phyloP scores from a whole-genome alignment of 2,329 filamentous ascomycete genomes.

The Colletotrichum scovillei region DNA sequence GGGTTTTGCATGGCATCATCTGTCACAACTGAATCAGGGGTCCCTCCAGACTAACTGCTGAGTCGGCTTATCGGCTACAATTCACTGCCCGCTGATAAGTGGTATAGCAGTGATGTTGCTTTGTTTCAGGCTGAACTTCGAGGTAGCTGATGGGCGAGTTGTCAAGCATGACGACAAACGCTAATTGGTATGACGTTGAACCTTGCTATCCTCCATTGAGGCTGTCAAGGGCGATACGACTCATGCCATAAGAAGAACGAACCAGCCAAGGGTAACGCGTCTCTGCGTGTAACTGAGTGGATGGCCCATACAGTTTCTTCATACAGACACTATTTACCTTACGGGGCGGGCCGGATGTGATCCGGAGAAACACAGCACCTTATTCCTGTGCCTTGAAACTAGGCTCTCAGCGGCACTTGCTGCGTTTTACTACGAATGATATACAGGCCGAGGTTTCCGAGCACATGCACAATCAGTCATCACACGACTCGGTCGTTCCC shows the following conservation, averaged over 20 bases:
- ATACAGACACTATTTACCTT: background rate
- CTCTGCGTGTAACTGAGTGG: background rate
- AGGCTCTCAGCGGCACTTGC: background rate
- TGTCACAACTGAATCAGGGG: no score
- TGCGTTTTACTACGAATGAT: background rate
- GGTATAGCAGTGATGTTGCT: no score
- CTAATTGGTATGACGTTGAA: background rate
- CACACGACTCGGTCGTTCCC: background rate
- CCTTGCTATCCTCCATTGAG: background rate
- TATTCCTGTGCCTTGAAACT: background rate
- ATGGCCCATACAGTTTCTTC: accelerated
- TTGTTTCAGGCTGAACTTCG: background rate
- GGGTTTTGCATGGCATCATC: no score
- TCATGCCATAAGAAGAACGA: background rate
- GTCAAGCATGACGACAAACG: background rate
- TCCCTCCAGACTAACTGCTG: no score
- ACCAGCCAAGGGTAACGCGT: background rate
- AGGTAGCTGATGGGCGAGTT: background rate
- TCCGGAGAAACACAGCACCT: background rate
- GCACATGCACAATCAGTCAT: background rate
- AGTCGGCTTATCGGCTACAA: no score
- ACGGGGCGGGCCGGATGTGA: background rate
- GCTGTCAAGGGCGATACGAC: background rate
- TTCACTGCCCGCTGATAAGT: no score
- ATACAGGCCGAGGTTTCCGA: background rate